Evolutionary conservation across 805 yeast genomes (phyloP).

Genomic region (Saccharomycopsis sp.): DNA sequence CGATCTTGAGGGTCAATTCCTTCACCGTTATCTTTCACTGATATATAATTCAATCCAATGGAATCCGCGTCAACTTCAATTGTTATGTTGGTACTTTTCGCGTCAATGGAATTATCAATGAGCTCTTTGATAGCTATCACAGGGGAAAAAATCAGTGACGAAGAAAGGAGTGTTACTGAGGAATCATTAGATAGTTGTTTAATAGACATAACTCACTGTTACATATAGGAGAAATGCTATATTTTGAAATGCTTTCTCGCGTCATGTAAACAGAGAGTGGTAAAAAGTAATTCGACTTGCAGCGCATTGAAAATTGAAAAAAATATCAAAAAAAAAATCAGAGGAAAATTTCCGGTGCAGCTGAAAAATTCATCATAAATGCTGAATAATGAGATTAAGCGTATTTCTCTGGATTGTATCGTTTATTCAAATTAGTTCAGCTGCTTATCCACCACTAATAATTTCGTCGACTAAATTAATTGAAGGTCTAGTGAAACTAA

Average conservation of each 20-base stretch:
- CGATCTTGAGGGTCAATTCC: conserved; percentile 32
- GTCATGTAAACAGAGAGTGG: no score
- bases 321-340: no score
- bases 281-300: no score
- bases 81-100: conserved; percentile 28
- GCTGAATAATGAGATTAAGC: no score
- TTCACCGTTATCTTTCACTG: conserved; percentile 35
- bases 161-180: conserved; percentile 14
- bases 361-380: no score
- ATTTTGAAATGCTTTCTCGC: no score
- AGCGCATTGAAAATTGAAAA: no score
- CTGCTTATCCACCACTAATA: conserved; percentile 17
- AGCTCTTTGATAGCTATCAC: conserved; percentile 34
- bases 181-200: conserved; percentile 13
- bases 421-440: no score
- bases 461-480: conserved; percentile 17
- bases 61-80: conserved; percentile 34
- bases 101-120: conserved; percentile 36
- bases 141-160: conserved; percentile 31
- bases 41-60: conserved; percentile 28
- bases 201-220: no score
- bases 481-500: conserved; percentile 7
- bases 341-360: no score
- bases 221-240: no score
- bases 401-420: no score